Evolutionary conservation across 1,139 yeast genomes (phyloP).

Genomic region (Blastobotrys malaysiensis): DNA sequence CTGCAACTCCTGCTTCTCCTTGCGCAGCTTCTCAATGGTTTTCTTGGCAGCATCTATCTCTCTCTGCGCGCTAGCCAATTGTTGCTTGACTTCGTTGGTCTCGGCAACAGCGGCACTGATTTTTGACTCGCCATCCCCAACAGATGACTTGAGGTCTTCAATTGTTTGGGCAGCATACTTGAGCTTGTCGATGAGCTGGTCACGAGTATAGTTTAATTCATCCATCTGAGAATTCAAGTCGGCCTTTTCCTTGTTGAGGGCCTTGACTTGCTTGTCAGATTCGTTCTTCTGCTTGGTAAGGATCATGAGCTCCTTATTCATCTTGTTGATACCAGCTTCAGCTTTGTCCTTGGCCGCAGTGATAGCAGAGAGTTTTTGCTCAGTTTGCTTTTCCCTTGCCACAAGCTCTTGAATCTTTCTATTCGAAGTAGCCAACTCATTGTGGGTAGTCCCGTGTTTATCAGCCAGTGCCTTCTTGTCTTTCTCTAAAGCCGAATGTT

Average conservation of each 20-base stretch:
- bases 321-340: slow-evolving; percentile 84
- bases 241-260: slow-evolving; percentile 20
- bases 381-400: slow-evolving; percentile 35
- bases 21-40: slow-evolving; percentile 6
- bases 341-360: slow-evolving; percentile 57
- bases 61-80: not conserved
- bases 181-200: slow-evolving; percentile 27
- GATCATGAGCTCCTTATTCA: slow-evolving; percentile 76
- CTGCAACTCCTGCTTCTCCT: slow-evolving; percentile 5
- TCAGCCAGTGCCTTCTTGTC: slow-evolving; percentile 14
- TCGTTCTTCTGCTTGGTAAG: slow-evolving; percentile 57
- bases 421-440: slow-evolving; percentile 18
- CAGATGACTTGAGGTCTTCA: slow-evolving; percentile 13
- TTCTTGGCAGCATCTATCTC: slow-evolving; percentile 6
- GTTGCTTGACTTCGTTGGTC: not conserved
- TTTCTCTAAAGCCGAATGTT: slow-evolving; percentile 5
- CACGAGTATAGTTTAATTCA: not conserved
- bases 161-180: slow-evolving; percentile 30
- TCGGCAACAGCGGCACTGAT: not conserved
- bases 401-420: slow-evolving; percentile 26
- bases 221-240: slow-evolving; percentile 20
- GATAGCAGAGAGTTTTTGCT: slow-evolving; percentile 36
- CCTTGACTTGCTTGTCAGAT: slow-evolving; percentile 42
- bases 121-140: not conserved
- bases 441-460: slow-evolving; percentile 14